Base-by-base conservation (phyloP, 805 yeast genomes). In the Saccharomycopsis microspora region DNA sequence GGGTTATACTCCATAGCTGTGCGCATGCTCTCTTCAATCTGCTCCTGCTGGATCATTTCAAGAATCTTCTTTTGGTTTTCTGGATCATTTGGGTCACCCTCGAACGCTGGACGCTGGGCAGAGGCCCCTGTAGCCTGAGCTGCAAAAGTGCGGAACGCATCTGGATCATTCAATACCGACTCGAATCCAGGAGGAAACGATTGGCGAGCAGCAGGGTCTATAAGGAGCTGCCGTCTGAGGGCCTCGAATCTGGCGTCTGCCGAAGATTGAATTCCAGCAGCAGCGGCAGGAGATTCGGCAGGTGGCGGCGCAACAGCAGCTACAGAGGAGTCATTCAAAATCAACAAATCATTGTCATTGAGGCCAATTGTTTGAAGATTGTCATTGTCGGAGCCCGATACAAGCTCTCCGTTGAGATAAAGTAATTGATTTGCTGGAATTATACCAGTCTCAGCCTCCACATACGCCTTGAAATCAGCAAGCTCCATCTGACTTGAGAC, bases 1-100 rank as follows among this genome's bases (percentile, higher is more conserved):
- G 99, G 98, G 4, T 90, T 78, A 46, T 81, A 79, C 50, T 89
- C 97, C 60, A 80, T 71, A 0, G 98, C 97, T 54, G 77, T 70
- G 42, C 77, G 71, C 69, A 84, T 68, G 59, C 87, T 86, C 53
- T 86, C 94, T 51, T 86, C 85, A 43, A 90, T 80, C 39, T 80
- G 85, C 56, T 76, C 77, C 56, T 79, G 81, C 51, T 78, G 75
- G 47, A 82, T 81, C 46, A 81, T 57, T 56, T 85, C 90, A 58
- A 79, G 55, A 41, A 86, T 80, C 54, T 72, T 72, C 27, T 70
- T 71, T 56, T 83, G 87, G 51, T 74, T 79, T 35, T 75, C 85
- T 19, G 85, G 85, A 56, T 77, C 73, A 58, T 82, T 85, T 3
- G 89, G 89, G 55, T 82, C 75, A 39, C 69, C 68, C 60, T 80